These are phyloP conservation scores for Exophiala sideris DNA, from an alignment of 2,329 filamentous ascomycete species.

Conservation along the genomic window DNA sequence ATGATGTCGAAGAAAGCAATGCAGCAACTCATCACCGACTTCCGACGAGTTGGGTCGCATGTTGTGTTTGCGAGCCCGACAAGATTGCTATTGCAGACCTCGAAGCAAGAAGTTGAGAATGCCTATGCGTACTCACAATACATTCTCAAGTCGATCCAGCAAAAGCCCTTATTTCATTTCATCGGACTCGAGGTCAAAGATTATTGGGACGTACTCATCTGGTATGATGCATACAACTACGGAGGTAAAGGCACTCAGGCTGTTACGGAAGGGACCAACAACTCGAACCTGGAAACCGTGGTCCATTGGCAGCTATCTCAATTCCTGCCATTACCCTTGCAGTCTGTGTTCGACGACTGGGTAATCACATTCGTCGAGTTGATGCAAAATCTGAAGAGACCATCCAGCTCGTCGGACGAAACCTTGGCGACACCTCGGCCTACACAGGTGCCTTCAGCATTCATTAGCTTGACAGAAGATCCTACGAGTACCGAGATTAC, in stretches of 20 bases:
- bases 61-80: constrained; percentile 93
- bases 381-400: constrained; percentile 83
- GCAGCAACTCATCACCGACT: constrained; percentile 94
- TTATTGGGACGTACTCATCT: constrained; percentile 98
- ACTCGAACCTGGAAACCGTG: constrained; percentile 79
- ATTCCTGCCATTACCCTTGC: constrained; percentile 76
- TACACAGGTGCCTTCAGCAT: constrained; percentile 56
- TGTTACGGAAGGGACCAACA: constrained; percentile 66
- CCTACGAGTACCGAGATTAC: constrained; percentile 57
- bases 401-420: constrained; percentile 58
- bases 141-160: constrained; percentile 94
- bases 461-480: constrained; percentile 54
- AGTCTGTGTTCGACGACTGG: constrained; percentile 86
- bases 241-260: constrained; percentile 87
- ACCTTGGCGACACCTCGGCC: constrained; percentile 52
- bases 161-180: constrained; percentile 93
- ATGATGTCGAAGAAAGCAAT: constrained; percentile 98
- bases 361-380: constrained; percentile 90
- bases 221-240: constrained; percentile 99
- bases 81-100: constrained; percentile 86
- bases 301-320: constrained; percentile 98
- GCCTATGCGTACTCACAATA: constrained; percentile 97
- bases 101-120: constrained; percentile 93
- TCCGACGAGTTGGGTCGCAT: constrained; percentile 89
- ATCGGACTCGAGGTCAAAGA: constrained; percentile 96